These are phyloP conservation scores for Pseudoperonospora humuli DNA, from an alignment of 352 stramenopile species.

Conservation along the genomic window DNA sequence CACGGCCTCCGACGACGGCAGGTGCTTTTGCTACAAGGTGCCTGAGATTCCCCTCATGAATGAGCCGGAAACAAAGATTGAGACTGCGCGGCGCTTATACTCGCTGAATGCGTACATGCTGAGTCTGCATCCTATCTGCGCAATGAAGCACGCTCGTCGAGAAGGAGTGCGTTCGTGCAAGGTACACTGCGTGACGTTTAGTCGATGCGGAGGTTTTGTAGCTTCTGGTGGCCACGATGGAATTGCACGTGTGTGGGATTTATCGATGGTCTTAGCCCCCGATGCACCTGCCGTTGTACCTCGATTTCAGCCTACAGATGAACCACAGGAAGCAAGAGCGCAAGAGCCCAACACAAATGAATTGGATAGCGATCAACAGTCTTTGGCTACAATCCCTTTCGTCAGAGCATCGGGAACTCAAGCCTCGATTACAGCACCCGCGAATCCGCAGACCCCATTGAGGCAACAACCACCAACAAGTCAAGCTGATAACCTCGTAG, in stretches of 20 bases:
- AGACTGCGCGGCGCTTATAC: slow-evolving; percentile 72
- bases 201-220: slow-evolving; percentile 82
- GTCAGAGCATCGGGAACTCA: neutral
- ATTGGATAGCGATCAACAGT: neutral
- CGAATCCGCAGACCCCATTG: neutral
- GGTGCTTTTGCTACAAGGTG: slow-evolving; percentile 88
- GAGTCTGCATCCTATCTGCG: slow-evolving; percentile 72
- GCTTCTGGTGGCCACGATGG: slow-evolving; percentile 91
- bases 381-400: slow-evolving; percentile 1
- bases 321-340: slow-evolving; percentile 20
- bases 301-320: slow-evolving; percentile 42
- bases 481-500: neutral
- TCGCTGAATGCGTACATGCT: slow-evolving; percentile 67
- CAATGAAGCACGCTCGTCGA: slow-evolving; percentile 54
- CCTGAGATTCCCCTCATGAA: slow-evolving; percentile 52
- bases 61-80: slow-evolving; percentile 54
- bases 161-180: slow-evolving; percentile 58
- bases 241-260: slow-evolving; percentile 87
- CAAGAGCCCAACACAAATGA: slow-evolving; percentile 2
- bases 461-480: slow-evolving; percentile 3
- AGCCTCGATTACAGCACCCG: neutral
- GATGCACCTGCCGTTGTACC: slow-evolving; percentile 41
- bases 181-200: slow-evolving; percentile 67
- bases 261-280: slow-evolving; percentile 41
- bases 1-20: slow-evolving; percentile 89